These are phyloP conservation scores for Thielaviopsis euricoi DNA, from an alignment of 2,329 filamentous ascomycete species.

Conservation along the genomic window DNA sequence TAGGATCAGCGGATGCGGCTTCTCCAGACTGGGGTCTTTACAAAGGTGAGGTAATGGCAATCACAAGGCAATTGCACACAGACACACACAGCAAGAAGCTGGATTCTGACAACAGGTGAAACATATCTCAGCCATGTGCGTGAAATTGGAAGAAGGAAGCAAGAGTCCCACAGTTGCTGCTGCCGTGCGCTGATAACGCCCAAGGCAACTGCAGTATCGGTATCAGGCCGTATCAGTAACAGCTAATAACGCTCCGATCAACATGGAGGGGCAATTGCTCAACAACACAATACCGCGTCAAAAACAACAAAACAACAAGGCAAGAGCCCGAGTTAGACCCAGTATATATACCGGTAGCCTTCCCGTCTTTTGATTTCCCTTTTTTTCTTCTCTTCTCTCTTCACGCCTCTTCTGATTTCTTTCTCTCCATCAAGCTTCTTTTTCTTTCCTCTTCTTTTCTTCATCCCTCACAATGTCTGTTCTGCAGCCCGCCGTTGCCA, in stretches of 20 bases:
- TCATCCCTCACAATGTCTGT: constrained; percentile 5
- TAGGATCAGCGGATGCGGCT: neutral
- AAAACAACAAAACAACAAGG: neutral
- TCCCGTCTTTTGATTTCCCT: neutral
- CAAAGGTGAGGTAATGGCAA: neutral
- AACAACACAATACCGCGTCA: neutral
- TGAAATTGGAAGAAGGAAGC: neutral
- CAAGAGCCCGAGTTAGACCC: neutral
- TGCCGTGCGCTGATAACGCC: neutral
- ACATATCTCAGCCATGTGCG: neutral
- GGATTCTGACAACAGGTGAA: neutral
- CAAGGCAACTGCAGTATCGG: neutral
- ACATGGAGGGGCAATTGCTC: neutral
- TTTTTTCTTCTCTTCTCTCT: neutral
- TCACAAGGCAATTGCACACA: neutral
- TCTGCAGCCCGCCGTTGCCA: constrained; percentile 20
- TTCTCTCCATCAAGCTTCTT: neutral
- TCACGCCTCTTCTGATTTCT: neutral
- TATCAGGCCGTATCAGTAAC: neutral
- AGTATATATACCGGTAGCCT: neutral
- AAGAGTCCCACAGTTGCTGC: neutral
- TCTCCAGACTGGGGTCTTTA: neutral
- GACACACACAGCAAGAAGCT: too few relatives aligned
- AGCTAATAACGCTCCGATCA: neutral
- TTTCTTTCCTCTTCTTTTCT: constrained; percentile 6